These are phyloP conservation scores for Aspergillus incahuasiensis DNA, from an alignment of 495 filamentous ascomycete genomes.

Conservation along the genomic window DNA sequence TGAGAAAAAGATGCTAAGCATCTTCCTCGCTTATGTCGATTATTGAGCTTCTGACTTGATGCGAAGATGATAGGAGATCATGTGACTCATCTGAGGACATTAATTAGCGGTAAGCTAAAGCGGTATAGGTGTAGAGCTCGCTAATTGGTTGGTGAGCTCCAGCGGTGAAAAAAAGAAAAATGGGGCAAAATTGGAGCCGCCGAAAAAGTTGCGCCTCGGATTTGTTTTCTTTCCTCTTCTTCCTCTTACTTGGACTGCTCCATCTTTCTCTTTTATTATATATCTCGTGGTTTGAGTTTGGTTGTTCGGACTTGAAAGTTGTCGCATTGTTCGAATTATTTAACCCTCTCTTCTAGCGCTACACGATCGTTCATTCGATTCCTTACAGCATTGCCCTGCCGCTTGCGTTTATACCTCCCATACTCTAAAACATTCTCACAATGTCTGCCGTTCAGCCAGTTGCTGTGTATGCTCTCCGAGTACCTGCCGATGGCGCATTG, in stretches of 20 bases:
- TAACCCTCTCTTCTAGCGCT: conserved; percentile 14
- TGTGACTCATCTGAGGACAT: conserved; percentile 18
- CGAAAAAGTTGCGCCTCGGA: conserved; percentile 13
- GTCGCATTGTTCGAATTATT: not conserved
- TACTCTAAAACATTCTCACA: conserved; percentile 9
- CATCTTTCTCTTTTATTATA: conserved; percentile 14
- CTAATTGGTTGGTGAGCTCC: conserved; percentile 5
- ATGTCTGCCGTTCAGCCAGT: conserved; percentile 65
- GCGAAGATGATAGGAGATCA: conserved; percentile 20
- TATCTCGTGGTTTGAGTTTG: conserved; percentile 12
- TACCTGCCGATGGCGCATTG: conserved; percentile 72
- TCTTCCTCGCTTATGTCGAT: not conserved
- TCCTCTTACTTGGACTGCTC: conserved; percentile 7
- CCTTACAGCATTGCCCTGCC: conserved; percentile 13
- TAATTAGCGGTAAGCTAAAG: conserved; percentile 19
- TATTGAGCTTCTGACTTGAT: not conserved
- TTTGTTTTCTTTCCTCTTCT: conserved; percentile 8
- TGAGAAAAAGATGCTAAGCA: not conserved
- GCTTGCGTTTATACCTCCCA: not conserved
- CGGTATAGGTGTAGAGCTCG: conserved; percentile 12
- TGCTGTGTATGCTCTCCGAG: conserved; percentile 83
- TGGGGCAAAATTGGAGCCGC: conserved; percentile 20
- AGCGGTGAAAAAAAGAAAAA: conserved; percentile 15
- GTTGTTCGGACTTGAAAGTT: not conserved
- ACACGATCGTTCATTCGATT: conserved; percentile 20